These are phyloP conservation scores for Hyaloperonospora arabidopsidis DNA, from an alignment of 352 stramenopile species.

Conservation along the genomic window DNA sequence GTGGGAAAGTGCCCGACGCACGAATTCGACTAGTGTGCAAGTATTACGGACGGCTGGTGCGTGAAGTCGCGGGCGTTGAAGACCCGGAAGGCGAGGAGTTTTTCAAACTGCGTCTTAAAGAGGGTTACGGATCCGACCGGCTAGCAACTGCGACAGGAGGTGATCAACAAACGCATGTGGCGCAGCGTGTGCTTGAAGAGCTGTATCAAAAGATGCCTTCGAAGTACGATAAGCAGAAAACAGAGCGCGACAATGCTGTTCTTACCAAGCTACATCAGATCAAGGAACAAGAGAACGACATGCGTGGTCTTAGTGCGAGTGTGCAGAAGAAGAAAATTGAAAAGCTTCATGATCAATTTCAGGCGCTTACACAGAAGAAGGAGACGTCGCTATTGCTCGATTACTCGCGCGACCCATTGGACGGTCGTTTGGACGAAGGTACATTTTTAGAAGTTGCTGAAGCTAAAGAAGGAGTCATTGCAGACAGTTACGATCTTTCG, in stretches of 20 bases:
- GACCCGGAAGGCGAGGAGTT: slow-evolving; percentile 87
- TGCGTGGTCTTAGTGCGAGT: slow-evolving; percentile 57
- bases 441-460: slow-evolving; percentile 15
- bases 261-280: slow-evolving; percentile 45
- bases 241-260: slow-evolving; percentile 27
- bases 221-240: slow-evolving; percentile 37
- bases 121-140: slow-evolving; percentile 75
- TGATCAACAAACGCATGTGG: slow-evolving; percentile 49
- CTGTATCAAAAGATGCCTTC: slow-evolving; percentile 38
- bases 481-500: slow-evolving; percentile 8
- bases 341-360: slow-evolving; percentile 73
- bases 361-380: slow-evolving; percentile 70
- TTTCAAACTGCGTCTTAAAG: slow-evolving; percentile 79
- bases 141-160: slow-evolving; percentile 35
- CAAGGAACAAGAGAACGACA: slow-evolving; percentile 66
- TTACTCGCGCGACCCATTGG: slow-evolving; percentile 31
- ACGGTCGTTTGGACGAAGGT: slow-evolving; percentile 24
- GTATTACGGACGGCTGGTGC: slow-evolving; percentile 88
- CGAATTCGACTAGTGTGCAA: slow-evolving; percentile 89
- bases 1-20: slow-evolving; percentile 85
- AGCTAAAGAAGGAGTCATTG: slow-evolving; percentile 23
- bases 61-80: slow-evolving; percentile 85
- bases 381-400: slow-evolving; percentile 62
- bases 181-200: slow-evolving; percentile 68
- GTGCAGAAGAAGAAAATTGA: slow-evolving; percentile 83